Base-by-base conservation (phyloP, 1,284 basidiomycete species). In the Filobasidium uniguttulatum region DNA sequence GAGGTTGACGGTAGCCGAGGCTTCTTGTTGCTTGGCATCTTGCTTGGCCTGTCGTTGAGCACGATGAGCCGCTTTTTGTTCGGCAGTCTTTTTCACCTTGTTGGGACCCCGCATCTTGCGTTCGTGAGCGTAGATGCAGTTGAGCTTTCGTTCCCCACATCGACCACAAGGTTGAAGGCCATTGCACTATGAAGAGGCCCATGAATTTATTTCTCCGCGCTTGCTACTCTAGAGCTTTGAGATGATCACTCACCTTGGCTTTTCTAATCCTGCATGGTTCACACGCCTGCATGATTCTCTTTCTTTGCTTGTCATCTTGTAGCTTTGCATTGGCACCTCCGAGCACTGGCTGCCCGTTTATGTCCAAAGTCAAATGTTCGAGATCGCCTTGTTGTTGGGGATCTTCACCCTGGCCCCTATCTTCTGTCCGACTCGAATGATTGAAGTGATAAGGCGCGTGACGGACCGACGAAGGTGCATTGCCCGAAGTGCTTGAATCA, bases 31-130 rank as follows among this genome's bases (percentile, higher is more conserved):
- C 40, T 43, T 43, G 40, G 40, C 40, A 23, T 12, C 25, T 14
- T 43, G 23, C 15, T 26, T 43, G 3, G 40, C 40, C 6, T 3
- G 15, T 19, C 36, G 10, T 8, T 38, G 12, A 8, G 36, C 48
- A 53, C 23, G 49, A 38, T 8, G 38, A 35, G 26, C 52, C 44
- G 8, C 57, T 55, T 30, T 46, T 52, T 29, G 33, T 44, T 29
- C 55, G 48, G 12, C 55, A 55, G 5, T 56, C 55, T 55, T 55
- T 28, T 55, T 55, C 36, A 55, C 49, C 36, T 52, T 52, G 47
- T 55, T 55, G n/a, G 54, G 54, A 15, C 54, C 54, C 26, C 54
- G 49, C 54, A 55, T 55, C 10, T 38, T 44, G 10, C 54, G 54
- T 28, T 51, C 49, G 3, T 30, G 7, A 15, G 54, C 54, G 44